Conservation (phyloP, 768 basidiomycete species). For the Pisolithus microcarpus region DNA sequence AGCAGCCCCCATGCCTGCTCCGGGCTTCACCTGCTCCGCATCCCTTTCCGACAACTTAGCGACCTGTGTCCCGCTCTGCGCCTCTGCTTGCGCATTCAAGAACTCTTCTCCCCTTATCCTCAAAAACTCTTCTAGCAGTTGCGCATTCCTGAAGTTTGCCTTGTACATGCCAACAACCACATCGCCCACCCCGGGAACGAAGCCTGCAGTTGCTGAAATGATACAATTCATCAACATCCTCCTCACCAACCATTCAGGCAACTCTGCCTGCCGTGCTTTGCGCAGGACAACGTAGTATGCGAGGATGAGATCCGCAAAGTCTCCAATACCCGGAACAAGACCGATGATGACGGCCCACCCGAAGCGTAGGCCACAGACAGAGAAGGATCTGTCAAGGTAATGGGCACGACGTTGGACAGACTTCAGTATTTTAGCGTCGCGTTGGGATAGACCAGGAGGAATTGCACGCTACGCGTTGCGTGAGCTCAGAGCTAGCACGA, state of each 20-base stretch:
- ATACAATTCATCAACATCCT: constrained; percentile 76
- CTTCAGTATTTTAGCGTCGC: constrained; percentile 69
- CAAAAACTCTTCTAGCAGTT: constrained; percentile 78
- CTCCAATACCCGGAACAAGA: constrained; percentile 64
- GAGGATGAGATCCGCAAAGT: constrained; percentile 52
- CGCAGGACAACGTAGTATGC: constrained; percentile 73
- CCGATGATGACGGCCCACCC: constrained; percentile 85
- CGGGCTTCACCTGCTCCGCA: constrained; percentile 44
- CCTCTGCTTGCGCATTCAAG: constrained; percentile 42
- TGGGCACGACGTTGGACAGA: constrained; percentile 74
- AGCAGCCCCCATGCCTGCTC: constrained; percentile 37
- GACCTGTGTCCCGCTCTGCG: constrained; percentile 18
- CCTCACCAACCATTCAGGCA: constrained; percentile 56
- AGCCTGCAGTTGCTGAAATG: constrained; percentile 57
- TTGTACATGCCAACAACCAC: constrained; percentile 71
- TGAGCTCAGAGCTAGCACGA: not conserved
- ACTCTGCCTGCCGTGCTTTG: constrained; percentile 68
- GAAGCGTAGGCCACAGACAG: constrained; percentile 70
- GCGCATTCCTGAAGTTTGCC: constrained; percentile 85
- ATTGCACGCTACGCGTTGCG: constrained; percentile 43
- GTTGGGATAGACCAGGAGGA: constrained; percentile 69
- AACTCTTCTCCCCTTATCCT: constrained; percentile 70
- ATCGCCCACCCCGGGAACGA: constrained; percentile 72
- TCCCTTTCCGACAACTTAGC: constrained; percentile 26
- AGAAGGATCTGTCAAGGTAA: constrained; percentile 83